Conservation (phyloP, 371 early-diverging fungal genomes). For the Apophysomyces ossiformis region DNA sequence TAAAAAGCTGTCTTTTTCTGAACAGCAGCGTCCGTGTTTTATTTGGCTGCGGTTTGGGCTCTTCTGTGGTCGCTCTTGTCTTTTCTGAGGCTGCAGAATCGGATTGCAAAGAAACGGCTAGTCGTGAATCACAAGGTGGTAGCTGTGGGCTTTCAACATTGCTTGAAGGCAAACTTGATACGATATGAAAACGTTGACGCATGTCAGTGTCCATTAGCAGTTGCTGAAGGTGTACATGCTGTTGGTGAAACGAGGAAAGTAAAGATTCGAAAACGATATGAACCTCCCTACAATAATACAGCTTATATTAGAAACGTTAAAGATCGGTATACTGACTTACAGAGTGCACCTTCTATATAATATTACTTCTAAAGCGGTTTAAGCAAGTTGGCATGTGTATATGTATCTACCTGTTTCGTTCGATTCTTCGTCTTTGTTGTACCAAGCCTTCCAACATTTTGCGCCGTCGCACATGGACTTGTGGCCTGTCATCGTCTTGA, state of each 20-base stretch:
- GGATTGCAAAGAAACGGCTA: background rate
- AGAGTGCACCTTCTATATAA: conserved; percentile 21
- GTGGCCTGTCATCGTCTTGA: conserved; percentile 2
- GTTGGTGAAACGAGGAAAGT: conserved; percentile 24
- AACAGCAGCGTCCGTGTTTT: background rate
- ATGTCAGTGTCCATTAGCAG: conserved; percentile 1
- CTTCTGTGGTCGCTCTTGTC: background rate
- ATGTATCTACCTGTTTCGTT: conserved; percentile 2
- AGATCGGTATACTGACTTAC: conserved; percentile 11
- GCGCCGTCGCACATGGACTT: conserved; percentile 8
- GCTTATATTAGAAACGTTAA: background rate
- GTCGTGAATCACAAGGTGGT: conserved; percentile 3
- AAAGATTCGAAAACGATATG: conserved; percentile 29
- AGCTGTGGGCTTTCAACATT: conserved; percentile 4
- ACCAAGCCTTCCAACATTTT: conserved; percentile 18
- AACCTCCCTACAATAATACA: conserved; percentile 16
- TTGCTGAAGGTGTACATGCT: conserved; percentile 10
- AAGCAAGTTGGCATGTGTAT: background rate
- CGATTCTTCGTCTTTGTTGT: conserved; percentile 2
- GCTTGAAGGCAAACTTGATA: background rate
- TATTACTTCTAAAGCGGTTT: background rate
- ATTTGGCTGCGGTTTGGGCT: background rate
- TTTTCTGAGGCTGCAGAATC: background rate
- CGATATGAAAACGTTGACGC: background rate
- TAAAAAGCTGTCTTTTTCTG: background rate